Evolutionary conservation across 1,284 basidiomycete genomes (phyloP).

Genomic region (Schizophyllum commune): DNA sequence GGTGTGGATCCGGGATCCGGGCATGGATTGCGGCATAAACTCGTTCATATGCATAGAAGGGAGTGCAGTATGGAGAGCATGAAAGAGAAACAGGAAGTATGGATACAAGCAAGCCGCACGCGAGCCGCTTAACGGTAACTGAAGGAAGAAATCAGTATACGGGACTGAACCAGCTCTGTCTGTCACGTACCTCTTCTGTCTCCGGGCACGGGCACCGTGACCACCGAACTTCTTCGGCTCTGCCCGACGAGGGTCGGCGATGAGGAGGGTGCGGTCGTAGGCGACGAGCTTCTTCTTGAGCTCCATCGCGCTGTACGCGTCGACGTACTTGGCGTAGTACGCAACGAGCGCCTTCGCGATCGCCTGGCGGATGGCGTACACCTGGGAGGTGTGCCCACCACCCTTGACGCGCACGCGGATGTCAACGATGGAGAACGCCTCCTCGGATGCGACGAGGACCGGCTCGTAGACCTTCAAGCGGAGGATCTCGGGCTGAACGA

Average conservation of each 20-base stretch:
- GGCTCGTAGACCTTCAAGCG: conserved; percentile 99
- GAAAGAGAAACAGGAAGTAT: conserved; percentile 33
- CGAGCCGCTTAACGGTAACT: conserved; percentile 79
- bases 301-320: conserved; percentile 94
- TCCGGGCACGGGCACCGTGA: conserved; percentile 90
- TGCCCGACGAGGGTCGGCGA: conserved; percentile 98
- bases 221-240: conserved; percentile 99
- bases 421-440: conserved; percentile 81
- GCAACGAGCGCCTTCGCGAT: conserved; percentile 98
- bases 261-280: conserved; percentile 92
- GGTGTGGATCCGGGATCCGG: not conserved
- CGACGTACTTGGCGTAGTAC: conserved; percentile 98
- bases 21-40: not conserved
- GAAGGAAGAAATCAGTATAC: conserved; percentile 10
- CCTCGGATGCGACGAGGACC: conserved; percentile 83
- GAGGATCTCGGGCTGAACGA: conserved; percentile 91
- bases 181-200: conserved; percentile 78
- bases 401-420: conserved; percentile 98
- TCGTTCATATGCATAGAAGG: not conserved
- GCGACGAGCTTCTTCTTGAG: conserved; percentile 94
- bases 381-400: conserved; percentile 98
- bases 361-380: conserved; percentile 99
- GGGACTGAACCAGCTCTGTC: not conserved
- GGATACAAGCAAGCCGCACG: conserved; percentile 17
- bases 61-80: conserved; percentile 30